Percentiles rank a stretch among this genome's conserved stretches.
These are phyloP conservation scores for Apophysomyces ossiformis DNA, from an alignment of 371 early-diverging fungal species.

Conservation along the genomic window DNA sequence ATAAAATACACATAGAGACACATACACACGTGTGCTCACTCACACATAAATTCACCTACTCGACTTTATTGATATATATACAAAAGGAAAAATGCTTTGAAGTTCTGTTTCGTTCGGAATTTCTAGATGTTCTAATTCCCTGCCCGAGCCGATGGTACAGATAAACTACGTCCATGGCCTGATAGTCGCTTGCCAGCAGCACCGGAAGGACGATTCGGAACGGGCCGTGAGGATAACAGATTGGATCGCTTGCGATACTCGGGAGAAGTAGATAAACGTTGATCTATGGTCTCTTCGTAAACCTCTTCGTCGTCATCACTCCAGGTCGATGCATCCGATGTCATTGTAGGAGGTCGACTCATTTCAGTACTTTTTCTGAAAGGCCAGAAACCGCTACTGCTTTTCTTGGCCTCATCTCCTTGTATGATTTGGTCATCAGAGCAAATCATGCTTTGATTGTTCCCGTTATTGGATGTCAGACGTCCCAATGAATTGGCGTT, in stretches of 20 bases:
- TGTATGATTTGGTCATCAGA: slow-evolving; percentile 21
- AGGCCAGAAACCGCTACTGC: slow-evolving; percentile 24
- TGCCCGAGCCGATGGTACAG: slow-evolving; percentile 22
- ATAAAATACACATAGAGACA: neutral
- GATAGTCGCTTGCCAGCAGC: slow-evolving; percentile 16
- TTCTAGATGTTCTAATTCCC: neutral
- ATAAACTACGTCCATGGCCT: slow-evolving; percentile 28
- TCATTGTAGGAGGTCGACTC: slow-evolving; percentile 24
- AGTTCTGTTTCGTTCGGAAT: neutral
- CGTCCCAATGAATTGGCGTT: slow-evolving; percentile 30
- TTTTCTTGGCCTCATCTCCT: slow-evolving; percentile 18
- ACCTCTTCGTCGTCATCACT: slow-evolving; percentile 22
- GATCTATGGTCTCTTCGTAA: slow-evolving; percentile 14
- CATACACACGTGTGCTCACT: neutral
- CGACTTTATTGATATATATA: neutral
- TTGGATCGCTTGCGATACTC: slow-evolving; percentile 1
- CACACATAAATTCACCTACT: neutral
- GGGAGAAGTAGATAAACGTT: neutral
- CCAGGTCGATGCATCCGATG: slow-evolving; percentile 23
- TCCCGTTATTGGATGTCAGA: slow-evolving; percentile 20
- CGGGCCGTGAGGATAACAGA: slow-evolving; percentile 2
- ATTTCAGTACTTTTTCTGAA: slow-evolving; percentile 30
- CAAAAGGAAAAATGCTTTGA: neutral
- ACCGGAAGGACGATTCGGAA: slow-evolving; percentile 14
- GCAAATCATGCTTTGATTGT: slow-evolving; percentile 23